Evolutionary conservation across 495 filamentous ascomycete genomes (phyloP), one percentile per base, ranked within the genome.

Genomic region (Pyronema omphalodes): DNA sequence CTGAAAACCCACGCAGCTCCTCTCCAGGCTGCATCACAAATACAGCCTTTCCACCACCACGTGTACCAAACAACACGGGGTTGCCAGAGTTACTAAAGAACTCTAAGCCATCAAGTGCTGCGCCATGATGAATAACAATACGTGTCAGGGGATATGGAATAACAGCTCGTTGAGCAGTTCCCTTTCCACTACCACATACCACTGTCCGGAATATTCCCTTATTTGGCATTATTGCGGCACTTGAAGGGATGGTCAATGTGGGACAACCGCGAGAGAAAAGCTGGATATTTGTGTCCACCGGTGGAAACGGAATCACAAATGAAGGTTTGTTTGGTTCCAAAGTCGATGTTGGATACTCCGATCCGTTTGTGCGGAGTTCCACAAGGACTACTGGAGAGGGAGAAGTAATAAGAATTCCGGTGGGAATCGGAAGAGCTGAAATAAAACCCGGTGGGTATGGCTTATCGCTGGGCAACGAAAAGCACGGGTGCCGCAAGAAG

Each of bases 401-500:
- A 18, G 14, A 40, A n/a, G 50, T 6, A 11, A 52, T 41, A 14
- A 40, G 50, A 17, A 52, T 9, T 9, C 50, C 50, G 37, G 35
- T 12, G 34, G 35, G 36, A 14, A 41, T 19, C 7, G 15, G 36
- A 18, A 33, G 9, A 1, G 19, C 37, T 6, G 35, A 40, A 17
- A 52, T 52, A 3, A 1, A 14, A 37, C 50, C 50, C 17, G 18
- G 19, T 5, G 37, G n/a, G 14, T 8, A 41, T n/a, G 73, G 62
- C 1, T 74, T 64, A 61, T 95, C 88, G 51, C 76, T 79, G n/a
- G 86, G 84, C 34, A 88, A 73, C n/a, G 77, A 71, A 70, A 95
- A 94, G 67, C 83, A 87, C 0, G 88, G 88, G 61, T 95, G 88
- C 55, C 78, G 83, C 33, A 84, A 79, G 70, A 94, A 93, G n/a